Percentiles rank a stretch among this genome's conserved stretches.
phyloP scores from a whole-genome alignment of 345 rosid genomes.

The Citrus sp. region DNA sequence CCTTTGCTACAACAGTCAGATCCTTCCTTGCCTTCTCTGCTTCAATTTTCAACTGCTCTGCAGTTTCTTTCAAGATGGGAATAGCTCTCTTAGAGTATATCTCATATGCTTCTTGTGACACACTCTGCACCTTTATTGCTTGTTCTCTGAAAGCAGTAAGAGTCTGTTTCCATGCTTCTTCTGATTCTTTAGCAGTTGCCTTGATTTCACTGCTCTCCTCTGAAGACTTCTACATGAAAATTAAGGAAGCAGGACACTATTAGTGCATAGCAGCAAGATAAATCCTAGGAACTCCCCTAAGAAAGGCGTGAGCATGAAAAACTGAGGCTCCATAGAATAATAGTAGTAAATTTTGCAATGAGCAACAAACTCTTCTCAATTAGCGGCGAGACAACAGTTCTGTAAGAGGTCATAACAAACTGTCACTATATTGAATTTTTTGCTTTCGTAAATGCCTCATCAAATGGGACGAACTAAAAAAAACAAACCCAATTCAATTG shows the following conservation, averaged over 20 bases:
- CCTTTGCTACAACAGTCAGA: slow-evolving; percentile 57
- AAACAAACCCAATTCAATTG: not conserved
- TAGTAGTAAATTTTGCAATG: not conserved
- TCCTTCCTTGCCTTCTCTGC: slow-evolving; percentile 76
- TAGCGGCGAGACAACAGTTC: not conserved
- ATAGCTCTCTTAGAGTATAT: slow-evolving; percentile 59
- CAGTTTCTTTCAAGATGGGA: slow-evolving; percentile 55
- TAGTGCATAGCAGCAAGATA: not conserved
- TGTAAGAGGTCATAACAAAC: not conserved
- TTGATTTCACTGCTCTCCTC: slow-evolving; percentile 39
- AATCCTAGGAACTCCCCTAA: not conserved
- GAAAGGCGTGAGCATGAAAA: not conserved
- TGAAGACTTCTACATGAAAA: slow-evolving; percentile 39
- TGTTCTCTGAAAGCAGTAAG: slow-evolving; percentile 70
- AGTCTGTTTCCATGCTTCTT: slow-evolving; percentile 84
- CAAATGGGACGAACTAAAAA: not conserved
- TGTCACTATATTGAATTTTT: not conserved
- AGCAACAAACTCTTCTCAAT: not conserved
- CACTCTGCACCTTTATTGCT: slow-evolving; percentile 66
- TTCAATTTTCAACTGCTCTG: slow-evolving; percentile 70
- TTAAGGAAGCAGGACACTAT: not conserved
- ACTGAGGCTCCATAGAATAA: not conserved
- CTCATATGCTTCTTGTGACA: slow-evolving; percentile 76
- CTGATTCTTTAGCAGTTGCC: slow-evolving; percentile 40
- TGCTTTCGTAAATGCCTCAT: not conserved